Evolutionary conservation across 768 basidiomycete genomes (phyloP).

Genomic region (Auricularia cornea): DNA sequence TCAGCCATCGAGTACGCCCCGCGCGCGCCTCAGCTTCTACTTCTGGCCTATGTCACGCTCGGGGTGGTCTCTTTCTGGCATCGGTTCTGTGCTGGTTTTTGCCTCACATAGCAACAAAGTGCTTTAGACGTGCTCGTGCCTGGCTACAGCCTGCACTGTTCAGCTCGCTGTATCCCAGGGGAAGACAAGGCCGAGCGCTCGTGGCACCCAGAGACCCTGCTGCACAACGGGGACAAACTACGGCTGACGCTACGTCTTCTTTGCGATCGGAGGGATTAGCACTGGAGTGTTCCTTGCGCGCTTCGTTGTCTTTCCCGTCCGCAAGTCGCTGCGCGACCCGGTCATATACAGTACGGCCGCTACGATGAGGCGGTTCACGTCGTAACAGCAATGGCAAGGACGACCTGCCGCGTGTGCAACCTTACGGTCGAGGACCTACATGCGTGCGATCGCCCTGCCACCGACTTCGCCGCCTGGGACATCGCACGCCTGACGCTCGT

Average conservation of each 20-base stretch:
- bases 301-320: constrained; percentile 42
- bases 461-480: constrained; percentile 47
- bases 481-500: constrained; percentile 51
- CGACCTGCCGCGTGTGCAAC: constrained; percentile 35
- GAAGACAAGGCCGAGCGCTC: too few species aligned
- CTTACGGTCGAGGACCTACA: constrained; percentile 40
- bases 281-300: constrained; percentile 44
- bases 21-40: too few species aligned
- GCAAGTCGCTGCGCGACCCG: constrained; percentile 52
- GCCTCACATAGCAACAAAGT: too few species aligned
- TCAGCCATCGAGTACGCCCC: too few species aligned
- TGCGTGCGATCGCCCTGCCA: constrained; percentile 11
- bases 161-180: too few species aligned
- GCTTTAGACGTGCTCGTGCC: too few species aligned
- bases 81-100: too few species aligned
- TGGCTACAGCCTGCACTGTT: too few species aligned
- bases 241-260: constrained; percentile 57
- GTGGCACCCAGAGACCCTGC: constrained; percentile 6
- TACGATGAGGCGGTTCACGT: constrained; percentile 44
- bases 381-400: constrained; percentile 40
- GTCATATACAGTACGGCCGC: constrained; percentile 42
- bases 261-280: constrained; percentile 44
- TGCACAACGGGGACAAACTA: constrained; percentile 33
- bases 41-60: too few species aligned
- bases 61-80: too few species aligned